Evolutionary conservation across 768 basidiomycete species (phyloP).

Genomic region (Suillus cothurnatus): DNA sequence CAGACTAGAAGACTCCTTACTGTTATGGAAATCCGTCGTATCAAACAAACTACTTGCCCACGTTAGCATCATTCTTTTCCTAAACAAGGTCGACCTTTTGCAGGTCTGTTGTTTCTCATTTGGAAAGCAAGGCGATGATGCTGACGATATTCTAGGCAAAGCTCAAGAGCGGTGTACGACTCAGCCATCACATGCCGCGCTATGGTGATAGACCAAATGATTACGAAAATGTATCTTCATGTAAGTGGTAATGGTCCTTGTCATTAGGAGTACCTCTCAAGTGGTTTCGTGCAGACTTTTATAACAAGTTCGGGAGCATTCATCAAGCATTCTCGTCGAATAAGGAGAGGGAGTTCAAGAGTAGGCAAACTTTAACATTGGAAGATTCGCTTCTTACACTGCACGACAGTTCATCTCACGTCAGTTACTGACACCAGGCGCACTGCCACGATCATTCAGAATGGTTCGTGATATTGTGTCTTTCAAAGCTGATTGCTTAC

Average conservation of each 20-base stretch:
- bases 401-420: conserved; percentile 66
- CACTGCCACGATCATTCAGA: conserved; percentile 73
- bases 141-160: conserved; percentile 51
- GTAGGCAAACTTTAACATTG: conserved; percentile 42
- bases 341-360: conserved; percentile 70
- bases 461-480: conserved; percentile 47
- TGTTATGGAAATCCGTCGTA: conserved; percentile 72
- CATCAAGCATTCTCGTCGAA: conserved; percentile 71
- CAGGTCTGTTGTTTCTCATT: conserved; percentile 43
- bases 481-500: conserved; percentile 8
- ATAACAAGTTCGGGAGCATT: conserved; percentile 68
- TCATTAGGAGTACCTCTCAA: not conserved
- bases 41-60: conserved; percentile 72
- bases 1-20: conserved; percentile 76
- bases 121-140: conserved; percentile 5
- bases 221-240: conserved; percentile 73
- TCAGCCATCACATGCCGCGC: conserved; percentile 67
- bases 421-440: conserved; percentile 79
- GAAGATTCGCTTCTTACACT: conserved; percentile 14
- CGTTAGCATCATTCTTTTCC: conserved; percentile 79
- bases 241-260: conserved; percentile 42
- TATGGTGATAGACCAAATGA: conserved; percentile 82
- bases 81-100: conserved; percentile 82
- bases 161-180: conserved; percentile 71
- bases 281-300: conserved; percentile 55